Conservation (phyloP, 2,329 filamentous ascomycete genomes). For the Stachybotrys echinatus region DNA sequence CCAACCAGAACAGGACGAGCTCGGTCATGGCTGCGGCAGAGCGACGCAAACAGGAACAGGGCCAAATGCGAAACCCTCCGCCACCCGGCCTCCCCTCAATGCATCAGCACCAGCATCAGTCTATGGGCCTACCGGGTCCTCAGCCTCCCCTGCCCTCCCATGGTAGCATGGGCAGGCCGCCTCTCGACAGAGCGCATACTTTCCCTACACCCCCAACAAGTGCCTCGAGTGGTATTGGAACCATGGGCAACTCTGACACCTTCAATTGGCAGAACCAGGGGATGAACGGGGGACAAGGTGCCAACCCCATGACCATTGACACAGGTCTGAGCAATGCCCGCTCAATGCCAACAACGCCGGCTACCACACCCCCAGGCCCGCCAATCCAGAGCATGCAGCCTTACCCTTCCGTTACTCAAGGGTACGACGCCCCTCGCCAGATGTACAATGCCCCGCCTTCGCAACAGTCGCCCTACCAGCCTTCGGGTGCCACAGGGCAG, state of each 20-base stretch:
- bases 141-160: constrained; percentile 59
- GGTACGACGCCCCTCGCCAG: constrained; percentile 71
- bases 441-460: constrained; percentile 70
- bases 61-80: constrained; percentile 56
- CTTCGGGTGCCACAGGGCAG: constrained; percentile 53
- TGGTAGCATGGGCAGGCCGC: constrained; percentile 66
- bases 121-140: constrained; percentile 55
- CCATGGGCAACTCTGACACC: constrained; percentile 68
- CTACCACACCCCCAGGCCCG: constrained; percentile 79
- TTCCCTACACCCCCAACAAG: constrained; percentile 93
- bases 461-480: constrained; percentile 68
- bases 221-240: constrained; percentile 75
- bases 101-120: constrained; percentile 57
- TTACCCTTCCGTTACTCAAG: constrained; percentile 64
- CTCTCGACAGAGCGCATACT: constrained; percentile 79
- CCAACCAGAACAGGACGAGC: constrained; percentile 76
- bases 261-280: constrained; percentile 71
- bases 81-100: constrained; percentile 59
- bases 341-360: constrained; percentile 86
- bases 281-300: constrained; percentile 56
- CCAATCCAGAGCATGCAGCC: constrained; percentile 72
- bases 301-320: constrained; percentile 75
- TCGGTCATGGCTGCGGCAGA: constrained; percentile 84
- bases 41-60: constrained; percentile 67
- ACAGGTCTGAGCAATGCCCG: constrained; percentile 70